Evolutionary conservation across 306 rosid species (phyloP).

Genomic region (Casuarina equisetifolia): DNA sequence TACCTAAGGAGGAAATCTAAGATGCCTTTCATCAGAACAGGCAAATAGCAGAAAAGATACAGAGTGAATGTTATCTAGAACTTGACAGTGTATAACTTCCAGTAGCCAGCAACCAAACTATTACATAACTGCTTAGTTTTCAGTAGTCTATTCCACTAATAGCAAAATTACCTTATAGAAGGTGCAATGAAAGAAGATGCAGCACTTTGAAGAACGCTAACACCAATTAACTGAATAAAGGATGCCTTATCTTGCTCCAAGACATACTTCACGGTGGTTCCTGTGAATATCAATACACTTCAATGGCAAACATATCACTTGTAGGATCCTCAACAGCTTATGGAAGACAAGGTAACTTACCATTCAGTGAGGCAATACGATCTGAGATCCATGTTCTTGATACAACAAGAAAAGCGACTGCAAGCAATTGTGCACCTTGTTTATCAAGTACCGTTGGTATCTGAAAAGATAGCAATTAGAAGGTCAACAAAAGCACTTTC

Average conservation of each 20-base stretch:
- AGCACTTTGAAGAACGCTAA: slow-evolving; percentile 78
- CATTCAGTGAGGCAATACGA: slow-evolving; percentile 87
- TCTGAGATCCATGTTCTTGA: slow-evolving; percentile 97
- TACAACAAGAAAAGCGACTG: slow-evolving; percentile 87
- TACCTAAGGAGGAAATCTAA: neutral
- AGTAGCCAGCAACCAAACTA: neutral
- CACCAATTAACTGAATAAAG: slow-evolving; percentile 64
- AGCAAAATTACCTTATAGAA: slow-evolving; percentile 62
- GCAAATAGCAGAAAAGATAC: neutral
- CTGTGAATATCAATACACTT: slow-evolving; percentile 45
- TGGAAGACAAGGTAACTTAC: slow-evolving; percentile 39
- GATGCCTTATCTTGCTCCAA: slow-evolving; percentile 85
- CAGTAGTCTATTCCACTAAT: slow-evolving; percentile 9
- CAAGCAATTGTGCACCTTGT: slow-evolving; percentile 93
- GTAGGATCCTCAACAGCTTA: slow-evolving; percentile 10
- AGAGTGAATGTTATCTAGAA: neutral
- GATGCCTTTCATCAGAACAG: neutral
- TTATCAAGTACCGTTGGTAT: slow-evolving; percentile 85
- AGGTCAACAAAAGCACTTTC: slow-evolving; percentile 10
- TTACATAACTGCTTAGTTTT: slow-evolving; percentile 1
- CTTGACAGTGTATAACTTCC: neutral
- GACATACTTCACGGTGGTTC: slow-evolving; percentile 84
- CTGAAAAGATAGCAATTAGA: slow-evolving; percentile 42
- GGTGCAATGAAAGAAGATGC: slow-evolving; percentile 89
- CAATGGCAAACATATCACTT: slow-evolving; percentile 24